Base-by-base conservation (phyloP, 495 filamentous ascomycete genomes). In the Aspergillus ellipticus region DNA sequence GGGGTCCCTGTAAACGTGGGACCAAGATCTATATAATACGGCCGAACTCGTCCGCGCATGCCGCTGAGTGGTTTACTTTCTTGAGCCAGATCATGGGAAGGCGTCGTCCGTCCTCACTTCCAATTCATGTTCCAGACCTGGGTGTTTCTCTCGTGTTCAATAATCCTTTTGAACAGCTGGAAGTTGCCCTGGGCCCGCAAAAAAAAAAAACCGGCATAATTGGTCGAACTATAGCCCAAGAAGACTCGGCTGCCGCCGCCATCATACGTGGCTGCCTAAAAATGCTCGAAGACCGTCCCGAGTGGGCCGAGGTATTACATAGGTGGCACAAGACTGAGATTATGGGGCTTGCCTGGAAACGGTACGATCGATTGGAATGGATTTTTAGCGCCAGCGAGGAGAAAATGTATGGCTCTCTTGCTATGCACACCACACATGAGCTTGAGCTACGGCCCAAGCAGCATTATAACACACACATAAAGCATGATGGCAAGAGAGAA, bases 1-100 rank as follows among this genome's bases (percentile, higher is more conserved):
- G 86, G 86, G 64, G 77, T 26, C 79, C 81, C 17, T 71, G 67
- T 57, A 81, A 75, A 51, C 66, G 56, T 13, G 84, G 85, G 15
- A 86, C 82, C 8, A 78, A 72, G 51, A 87, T 90, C 42, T 88
- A 82, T 60, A 86, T 89, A 35, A 71, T 90, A 60, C 81, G 84
- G 16, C 79, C 87, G 4, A 79, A 83, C 17, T 88, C 86, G 39
- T 74, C 79, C 8, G 84, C 84, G 5, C 82, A 81, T 55, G 79
- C 84, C 19, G 80, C 86, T 24, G 87, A 90, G 61, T 90, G 87
- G 87, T 89, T 87, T 59, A 89, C 87, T 0, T 90, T 90, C 55
- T 69, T 90, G 13, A 75, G 79, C 9, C 78, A 82, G 33, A 73
- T 78, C 2, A 70, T 89, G 10, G 87, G 87, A 20, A 85, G 80